Conservation (phyloP, 2,329 filamentous ascomycete species). For the Paraphaeosphaeria sporulosa region DNA sequence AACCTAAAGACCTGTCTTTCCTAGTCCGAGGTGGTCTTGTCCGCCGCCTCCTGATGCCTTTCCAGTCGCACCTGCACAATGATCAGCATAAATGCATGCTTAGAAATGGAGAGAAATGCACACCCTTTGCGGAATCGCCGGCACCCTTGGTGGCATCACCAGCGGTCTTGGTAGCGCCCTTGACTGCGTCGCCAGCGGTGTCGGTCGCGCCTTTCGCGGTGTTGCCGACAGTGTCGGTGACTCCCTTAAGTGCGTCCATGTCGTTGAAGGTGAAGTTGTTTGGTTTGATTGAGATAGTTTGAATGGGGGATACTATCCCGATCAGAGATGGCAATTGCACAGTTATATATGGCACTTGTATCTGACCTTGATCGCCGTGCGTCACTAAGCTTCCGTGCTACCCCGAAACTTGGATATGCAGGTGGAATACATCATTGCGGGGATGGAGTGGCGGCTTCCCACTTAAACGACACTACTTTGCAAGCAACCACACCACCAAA, state of each 20-base stretch:
- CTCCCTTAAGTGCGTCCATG: conserved; percentile 8
- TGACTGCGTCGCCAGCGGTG: conserved; percentile 3
- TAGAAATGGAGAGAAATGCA: neutral
- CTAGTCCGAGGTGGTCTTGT: conserved; percentile 4
- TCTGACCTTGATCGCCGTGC: neutral
- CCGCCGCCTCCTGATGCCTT: neutral
- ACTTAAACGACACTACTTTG: neutral
- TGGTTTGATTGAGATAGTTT: neutral
- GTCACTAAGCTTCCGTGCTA: neutral
- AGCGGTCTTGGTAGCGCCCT: neutral
- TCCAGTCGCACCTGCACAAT: neutral
- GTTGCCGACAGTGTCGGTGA: conserved; percentile 5
- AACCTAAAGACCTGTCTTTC: neutral
- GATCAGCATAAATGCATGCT: neutral
- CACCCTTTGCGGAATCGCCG: neutral
- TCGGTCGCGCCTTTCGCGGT: conserved; percentile 1
- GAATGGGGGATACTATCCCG: neutral
- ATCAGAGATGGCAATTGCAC: neutral
- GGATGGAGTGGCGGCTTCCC: neutral
- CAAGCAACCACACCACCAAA: too few species aligned
- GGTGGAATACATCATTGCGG: conserved; percentile 5
- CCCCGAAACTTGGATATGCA: neutral
- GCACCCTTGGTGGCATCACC: neutral
- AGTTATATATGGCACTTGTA: conserved; percentile 3
- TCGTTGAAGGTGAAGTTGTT: neutral